Evolutionary conservation across 176 grass and related monocot species (phyloP).

Genomic region (Leersia perrieri): DNA sequence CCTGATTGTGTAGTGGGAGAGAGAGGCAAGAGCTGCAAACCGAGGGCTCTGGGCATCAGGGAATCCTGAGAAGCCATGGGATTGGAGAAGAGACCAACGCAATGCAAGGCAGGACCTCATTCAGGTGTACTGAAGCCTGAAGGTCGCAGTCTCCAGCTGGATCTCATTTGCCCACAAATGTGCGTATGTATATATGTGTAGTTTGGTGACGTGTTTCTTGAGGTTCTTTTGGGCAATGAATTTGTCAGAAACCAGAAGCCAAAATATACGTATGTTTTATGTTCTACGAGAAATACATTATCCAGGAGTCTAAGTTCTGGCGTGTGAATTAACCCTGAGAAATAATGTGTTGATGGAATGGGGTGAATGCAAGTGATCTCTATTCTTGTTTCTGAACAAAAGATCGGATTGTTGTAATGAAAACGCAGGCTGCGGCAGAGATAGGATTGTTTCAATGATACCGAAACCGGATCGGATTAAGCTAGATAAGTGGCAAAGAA

Average conservation of each 20-base stretch:
- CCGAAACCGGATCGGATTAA: too few relatives aligned
- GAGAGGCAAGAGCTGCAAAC: constrained; percentile 38
- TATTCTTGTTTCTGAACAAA: too few relatives aligned
- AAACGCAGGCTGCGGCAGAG: too few relatives aligned
- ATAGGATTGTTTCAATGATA: too few relatives aligned
- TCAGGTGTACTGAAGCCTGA: too few relatives aligned
- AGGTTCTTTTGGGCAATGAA: constrained; percentile 12
- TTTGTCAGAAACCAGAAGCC: not conserved
- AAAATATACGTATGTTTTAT: not conserved
- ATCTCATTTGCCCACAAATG: not conserved
- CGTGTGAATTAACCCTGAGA: not conserved
- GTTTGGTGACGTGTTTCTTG: constrained; percentile 9
- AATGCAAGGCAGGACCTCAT: constrained; percentile 15
- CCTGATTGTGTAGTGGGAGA: constrained; percentile 41
- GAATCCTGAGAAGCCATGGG: constrained; percentile 66
- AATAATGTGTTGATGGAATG: not conserved
- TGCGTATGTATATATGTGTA: not conserved
- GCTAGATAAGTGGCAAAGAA: too few relatives aligned
- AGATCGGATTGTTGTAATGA: too few relatives aligned
- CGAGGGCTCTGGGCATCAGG: constrained; percentile 39
- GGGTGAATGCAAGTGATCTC: too few relatives aligned
- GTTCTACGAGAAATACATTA: too few relatives aligned
- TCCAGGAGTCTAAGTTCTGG: not conserved
- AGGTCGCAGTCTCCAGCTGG: constrained; percentile 9
- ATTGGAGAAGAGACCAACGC: constrained; percentile 50